Percentiles rank a stretch among this genome's conserved stretches.
phyloP scores from a whole-genome alignment of 164 flowering plant species.

The Aristolochia fimbriata region DNA sequence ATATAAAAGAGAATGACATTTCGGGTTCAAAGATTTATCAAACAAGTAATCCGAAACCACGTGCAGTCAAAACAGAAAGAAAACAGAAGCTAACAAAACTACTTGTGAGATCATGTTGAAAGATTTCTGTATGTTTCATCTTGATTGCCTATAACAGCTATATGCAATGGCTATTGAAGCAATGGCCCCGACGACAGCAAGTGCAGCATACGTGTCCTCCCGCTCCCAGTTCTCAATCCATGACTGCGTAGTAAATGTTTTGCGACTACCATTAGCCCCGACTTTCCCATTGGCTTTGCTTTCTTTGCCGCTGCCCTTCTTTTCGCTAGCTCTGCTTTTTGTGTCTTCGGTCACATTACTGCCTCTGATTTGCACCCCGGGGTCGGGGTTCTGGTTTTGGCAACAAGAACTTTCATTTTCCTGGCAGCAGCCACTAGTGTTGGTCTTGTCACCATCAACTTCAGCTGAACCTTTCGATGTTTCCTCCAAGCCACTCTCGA shows the following conservation, averaged over 20 bases:
- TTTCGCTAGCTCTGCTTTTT: background rate
- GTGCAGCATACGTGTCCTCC: constrained; percentile 84
- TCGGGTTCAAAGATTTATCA: too few relatives aligned
- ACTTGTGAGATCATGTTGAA: too few relatives aligned
- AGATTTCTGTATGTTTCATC: constrained; percentile 8
- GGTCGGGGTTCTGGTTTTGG: constrained; percentile 19
- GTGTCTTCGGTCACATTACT: background rate
- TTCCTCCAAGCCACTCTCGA: constrained; percentile 18
- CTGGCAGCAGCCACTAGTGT: constrained; percentile 44
- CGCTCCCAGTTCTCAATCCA: constrained; percentile 89
- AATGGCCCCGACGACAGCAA: constrained; percentile 70
- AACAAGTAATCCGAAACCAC: background rate
- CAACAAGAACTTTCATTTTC: constrained; percentile 51
- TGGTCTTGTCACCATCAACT: constrained; percentile 12
- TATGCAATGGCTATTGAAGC: constrained; percentile 66
- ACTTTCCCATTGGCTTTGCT: constrained; percentile 19
- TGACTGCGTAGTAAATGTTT: constrained; percentile 50
- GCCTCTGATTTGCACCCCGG: background rate
- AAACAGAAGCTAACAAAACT: background rate
- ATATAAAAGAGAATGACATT: too few relatives aligned
- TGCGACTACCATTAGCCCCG: constrained; percentile 28
- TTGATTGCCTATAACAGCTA: constrained; percentile 53
- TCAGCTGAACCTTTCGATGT: constrained; percentile 14
- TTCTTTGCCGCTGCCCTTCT: background rate
- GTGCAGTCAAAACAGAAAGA: background rate